Conservation (phyloP, 1,139 yeast genomes). For the Geotrichum restrictum region DNA sequence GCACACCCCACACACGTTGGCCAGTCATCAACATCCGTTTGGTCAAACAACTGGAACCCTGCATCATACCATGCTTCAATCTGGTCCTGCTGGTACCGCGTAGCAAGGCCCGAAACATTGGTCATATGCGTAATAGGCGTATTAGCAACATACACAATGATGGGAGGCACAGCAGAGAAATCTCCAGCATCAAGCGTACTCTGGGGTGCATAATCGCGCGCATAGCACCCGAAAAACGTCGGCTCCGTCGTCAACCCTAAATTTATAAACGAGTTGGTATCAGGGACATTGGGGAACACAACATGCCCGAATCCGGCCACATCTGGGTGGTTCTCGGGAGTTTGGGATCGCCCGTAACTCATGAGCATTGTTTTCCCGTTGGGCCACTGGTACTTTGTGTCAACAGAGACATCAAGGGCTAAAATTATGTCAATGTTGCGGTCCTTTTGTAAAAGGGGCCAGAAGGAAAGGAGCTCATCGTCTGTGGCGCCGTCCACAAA, state of each 20-base stretch:
- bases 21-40: conserved; percentile 60
- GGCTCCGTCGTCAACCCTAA: conserved; percentile 48
- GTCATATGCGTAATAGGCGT: conserved; percentile 62
- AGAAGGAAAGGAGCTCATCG: conserved; percentile 69
- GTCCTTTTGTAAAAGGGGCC: conserved; percentile 68
- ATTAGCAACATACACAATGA: conserved; percentile 77
- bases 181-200: conserved; percentile 22
- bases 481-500: conserved; percentile 91
- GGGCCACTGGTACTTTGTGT: conserved; percentile 51
- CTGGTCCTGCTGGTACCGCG: conserved; percentile 60
- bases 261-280: conserved; percentile 51
- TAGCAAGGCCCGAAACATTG: conserved; percentile 70
- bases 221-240: conserved; percentile 82
- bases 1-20: conserved; percentile 86
- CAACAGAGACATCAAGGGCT: conserved; percentile 87
- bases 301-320: conserved; percentile 41
- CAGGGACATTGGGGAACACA: conserved; percentile 18
- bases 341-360: conserved; percentile 61
- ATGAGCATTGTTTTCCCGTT: conserved; percentile 66
- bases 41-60: conserved; percentile 74
- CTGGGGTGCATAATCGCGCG: conserved; percentile 53
- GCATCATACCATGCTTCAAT: conserved; percentile 63
- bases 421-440: conserved; percentile 72
- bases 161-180: conserved; percentile 52
- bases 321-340: conserved; percentile 63